phyloP scores from a whole-genome alignment of 495 filamentous ascomycete species.

The Aspergillus campestris region DNA sequence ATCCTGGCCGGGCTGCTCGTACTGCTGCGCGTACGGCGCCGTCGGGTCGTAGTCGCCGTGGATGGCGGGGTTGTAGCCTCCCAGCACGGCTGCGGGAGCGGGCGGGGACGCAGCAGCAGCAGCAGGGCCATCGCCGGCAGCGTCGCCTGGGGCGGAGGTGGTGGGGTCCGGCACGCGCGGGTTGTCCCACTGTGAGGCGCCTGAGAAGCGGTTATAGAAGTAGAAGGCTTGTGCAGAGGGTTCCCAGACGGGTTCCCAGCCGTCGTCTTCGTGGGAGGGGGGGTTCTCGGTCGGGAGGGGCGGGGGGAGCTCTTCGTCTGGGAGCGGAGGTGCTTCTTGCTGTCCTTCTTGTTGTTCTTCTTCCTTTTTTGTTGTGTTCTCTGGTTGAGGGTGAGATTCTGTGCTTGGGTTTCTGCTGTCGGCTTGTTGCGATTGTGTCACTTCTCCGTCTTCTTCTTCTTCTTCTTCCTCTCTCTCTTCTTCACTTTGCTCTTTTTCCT shows the following conservation, averaged over 20 bases:
- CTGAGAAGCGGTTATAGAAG: conserved; percentile 82
- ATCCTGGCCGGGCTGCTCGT: conserved; percentile 22
- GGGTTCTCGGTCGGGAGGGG: conserved; percentile 47
- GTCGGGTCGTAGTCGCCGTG: conserved; percentile 94
- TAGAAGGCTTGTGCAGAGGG: conserved; percentile 61
- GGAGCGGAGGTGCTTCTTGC: conserved; percentile 39
- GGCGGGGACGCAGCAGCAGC: conserved; percentile 4
- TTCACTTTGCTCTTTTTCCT: conserved; percentile 9
- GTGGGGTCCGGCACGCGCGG: conserved; percentile 57
- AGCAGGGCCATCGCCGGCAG: conserved; percentile 13
- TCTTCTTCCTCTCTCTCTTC: conserved; percentile 8
- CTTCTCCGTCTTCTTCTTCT: conserved; percentile 14
- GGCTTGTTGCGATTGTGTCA: too few species aligned
- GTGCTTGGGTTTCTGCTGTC: too few species aligned
- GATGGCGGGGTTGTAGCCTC: conserved; percentile 90
- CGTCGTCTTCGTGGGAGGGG: conserved; percentile 58
- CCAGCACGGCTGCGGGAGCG: conserved; percentile 27
- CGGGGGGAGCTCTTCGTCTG: conserved; percentile 37
- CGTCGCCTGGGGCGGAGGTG: conserved; percentile 13
- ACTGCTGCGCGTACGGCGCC: conserved; percentile 73
- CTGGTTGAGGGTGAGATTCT: too few species aligned
- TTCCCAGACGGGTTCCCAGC: conserved; percentile 86
- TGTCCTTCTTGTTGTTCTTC: conserved; percentile 11
- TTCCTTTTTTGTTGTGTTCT: not conserved
- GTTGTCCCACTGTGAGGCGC: conserved; percentile 78